phyloP scores from a whole-genome alignment of 2,329 filamentous ascomycete species.

The Paraphoma chrysanthemicola region DNA sequence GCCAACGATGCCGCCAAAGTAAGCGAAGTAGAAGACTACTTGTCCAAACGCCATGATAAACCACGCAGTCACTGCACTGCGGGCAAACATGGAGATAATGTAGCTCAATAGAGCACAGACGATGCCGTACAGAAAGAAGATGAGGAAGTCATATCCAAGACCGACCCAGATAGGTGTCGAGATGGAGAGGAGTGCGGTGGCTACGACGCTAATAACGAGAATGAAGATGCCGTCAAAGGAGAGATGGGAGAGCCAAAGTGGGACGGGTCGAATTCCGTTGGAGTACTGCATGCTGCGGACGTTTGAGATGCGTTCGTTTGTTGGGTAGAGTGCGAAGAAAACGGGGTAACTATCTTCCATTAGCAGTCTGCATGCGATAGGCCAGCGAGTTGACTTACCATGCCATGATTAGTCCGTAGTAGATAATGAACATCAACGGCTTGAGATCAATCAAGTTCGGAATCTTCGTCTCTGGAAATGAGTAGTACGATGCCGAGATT shows the following conservation, averaged over 20 bases:
- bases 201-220: conserved; percentile 69
- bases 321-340: conserved; percentile 87
- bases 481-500: conserved; percentile 23
- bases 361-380: conserved; percentile 78
- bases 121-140: conserved; percentile 80
- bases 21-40: conserved; percentile 58
- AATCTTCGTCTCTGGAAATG: conserved; percentile 16
- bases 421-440: conserved; percentile 54
- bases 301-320: conserved; percentile 76
- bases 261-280: conserved; percentile 81
- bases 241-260: conserved; percentile 83
- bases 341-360: conserved; percentile 77
- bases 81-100: conserved; percentile 78
- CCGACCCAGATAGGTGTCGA: conserved; percentile 70
- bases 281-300: conserved; percentile 87
- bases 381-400: conserved; percentile 52
- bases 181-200: conserved; percentile 68
- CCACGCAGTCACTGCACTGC: conserved; percentile 75
- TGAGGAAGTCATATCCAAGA: conserved; percentile 77
- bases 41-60: conserved; percentile 73
- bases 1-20: conserved; percentile 44
- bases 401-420: conserved; percentile 77
- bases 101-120: conserved; percentile 78
- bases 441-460: conserved; percentile 53
- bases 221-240: conserved; percentile 79